Evolutionary conservation across 2,329 filamentous ascomycete species (phyloP).

Genomic region (Fusarium pilosicola): DNA sequence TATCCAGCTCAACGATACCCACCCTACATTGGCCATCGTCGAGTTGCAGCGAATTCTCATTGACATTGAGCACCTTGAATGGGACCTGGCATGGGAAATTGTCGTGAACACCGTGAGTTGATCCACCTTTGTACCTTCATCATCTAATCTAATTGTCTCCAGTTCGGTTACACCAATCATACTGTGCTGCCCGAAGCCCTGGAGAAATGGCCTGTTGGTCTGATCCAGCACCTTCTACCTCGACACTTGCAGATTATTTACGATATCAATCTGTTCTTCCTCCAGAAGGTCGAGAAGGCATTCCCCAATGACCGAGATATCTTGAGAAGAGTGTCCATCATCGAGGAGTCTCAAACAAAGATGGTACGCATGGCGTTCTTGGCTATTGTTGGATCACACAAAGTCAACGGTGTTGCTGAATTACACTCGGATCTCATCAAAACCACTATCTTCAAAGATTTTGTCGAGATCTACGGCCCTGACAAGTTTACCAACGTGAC

Average conservation of each 20-base stretch:
- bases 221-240: constrained; percentile 91
- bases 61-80: constrained; percentile 89
- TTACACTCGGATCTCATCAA: constrained; percentile 97
- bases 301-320: constrained; percentile 93
- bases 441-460: constrained; percentile 99
- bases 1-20: constrained; percentile 98
- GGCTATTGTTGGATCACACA: constrained; percentile 96
- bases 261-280: constrained; percentile 95
- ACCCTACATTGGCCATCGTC: constrained; percentile 94
- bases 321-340: constrained; percentile 89
- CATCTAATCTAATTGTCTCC: constrained; percentile 38
- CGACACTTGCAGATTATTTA: constrained; percentile 97
- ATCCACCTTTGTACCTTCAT: background rate
- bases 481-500: constrained; percentile 99
- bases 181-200: constrained; percentile 96
- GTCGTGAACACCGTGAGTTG: constrained; percentile 71
- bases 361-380: constrained; percentile 98
- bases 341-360: constrained; percentile 96
- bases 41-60: constrained; percentile 93
- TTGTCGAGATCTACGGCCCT: constrained; percentile 91
- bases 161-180: constrained; percentile 98
- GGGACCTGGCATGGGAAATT: constrained; percentile 91
- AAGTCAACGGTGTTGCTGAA: constrained; percentile 98
- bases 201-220: constrained; percentile 96
- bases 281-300: constrained; percentile 87